Evolutionary conservation across 2,329 filamentous ascomycete genomes (phyloP).

Genomic region (Aspergillus ibericus): DNA sequence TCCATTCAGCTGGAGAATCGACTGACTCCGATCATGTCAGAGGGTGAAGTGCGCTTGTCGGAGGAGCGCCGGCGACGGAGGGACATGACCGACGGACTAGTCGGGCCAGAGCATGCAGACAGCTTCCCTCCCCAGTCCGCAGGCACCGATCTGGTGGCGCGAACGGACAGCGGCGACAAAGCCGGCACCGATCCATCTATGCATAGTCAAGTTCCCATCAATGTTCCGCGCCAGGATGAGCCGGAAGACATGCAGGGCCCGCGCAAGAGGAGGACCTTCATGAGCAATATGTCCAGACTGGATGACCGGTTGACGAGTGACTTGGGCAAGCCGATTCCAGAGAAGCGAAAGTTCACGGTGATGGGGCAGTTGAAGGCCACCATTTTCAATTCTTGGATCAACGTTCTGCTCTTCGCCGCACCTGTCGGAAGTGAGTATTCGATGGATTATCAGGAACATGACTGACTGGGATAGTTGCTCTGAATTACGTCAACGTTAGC

Average conservation of each 20-base stretch:
- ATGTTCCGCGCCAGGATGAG: conserved; percentile 23
- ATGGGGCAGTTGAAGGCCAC: conserved; percentile 60
- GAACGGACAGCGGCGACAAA: conserved; percentile 15
- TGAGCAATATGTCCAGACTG: conserved; percentile 19
- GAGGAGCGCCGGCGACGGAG: conserved; percentile 24
- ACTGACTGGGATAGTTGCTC: conserved; percentile 51
- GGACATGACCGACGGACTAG: conserved; percentile 27
- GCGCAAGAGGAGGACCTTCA: conserved; percentile 27
- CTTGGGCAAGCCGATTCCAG: conserved; percentile 15
- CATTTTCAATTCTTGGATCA: conserved; percentile 81
- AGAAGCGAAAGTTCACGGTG: conserved; percentile 38
- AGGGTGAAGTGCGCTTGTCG: conserved; percentile 24
- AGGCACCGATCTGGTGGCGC: conserved; percentile 20
- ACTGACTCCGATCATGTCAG: conserved; percentile 21
- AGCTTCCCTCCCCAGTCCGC: conserved; percentile 28
- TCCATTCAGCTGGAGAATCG: conserved; percentile 35
- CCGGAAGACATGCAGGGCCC: conserved; percentile 17
- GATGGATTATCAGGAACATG: not conserved
- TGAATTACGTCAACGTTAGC: conserved; percentile 64
- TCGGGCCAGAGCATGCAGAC: conserved; percentile 25
- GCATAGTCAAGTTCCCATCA: conserved; percentile 33
- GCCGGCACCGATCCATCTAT: conserved; percentile 24
- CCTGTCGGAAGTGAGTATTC: conserved; percentile 63
- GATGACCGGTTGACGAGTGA: conserved; percentile 11
- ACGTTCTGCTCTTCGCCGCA: conserved; percentile 74